Evolutionary conservation across 352 stramenopile genomes (phyloP).

Genomic region (Phytophthora niederhauseri): DNA sequence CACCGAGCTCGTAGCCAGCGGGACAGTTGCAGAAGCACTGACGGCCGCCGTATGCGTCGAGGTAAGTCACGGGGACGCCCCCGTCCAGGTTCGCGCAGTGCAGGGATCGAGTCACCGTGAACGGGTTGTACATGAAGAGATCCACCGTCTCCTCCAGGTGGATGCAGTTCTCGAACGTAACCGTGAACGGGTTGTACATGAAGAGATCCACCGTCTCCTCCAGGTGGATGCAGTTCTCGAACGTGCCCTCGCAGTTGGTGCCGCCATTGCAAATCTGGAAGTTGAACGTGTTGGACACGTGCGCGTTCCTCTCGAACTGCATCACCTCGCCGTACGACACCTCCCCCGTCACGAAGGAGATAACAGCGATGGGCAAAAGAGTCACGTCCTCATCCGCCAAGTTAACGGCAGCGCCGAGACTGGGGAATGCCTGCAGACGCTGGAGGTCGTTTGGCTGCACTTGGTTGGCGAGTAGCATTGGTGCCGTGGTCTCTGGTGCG

Average conservation of each 20-base stretch:
- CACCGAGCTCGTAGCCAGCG: constrained; percentile 34
- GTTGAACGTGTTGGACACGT: constrained; percentile 45
- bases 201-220: constrained; percentile 50
- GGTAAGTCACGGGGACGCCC: constrained; percentile 57
- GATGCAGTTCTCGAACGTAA: constrained; percentile 45
- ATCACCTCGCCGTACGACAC: constrained; percentile 45
- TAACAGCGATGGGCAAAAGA: constrained; percentile 36
- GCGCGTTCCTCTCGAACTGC: constrained; percentile 29
- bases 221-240: constrained; percentile 45
- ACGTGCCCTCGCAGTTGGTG: constrained; percentile 22
- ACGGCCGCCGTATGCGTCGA: constrained; percentile 36
- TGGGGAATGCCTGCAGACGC: constrained; percentile 43
- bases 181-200: constrained; percentile 73
- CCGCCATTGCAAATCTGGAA: constrained; percentile 42
- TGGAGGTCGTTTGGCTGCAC: constrained; percentile 33
- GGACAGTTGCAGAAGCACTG: constrained; percentile 70
- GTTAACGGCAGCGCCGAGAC: constrained; percentile 39
- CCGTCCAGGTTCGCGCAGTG: constrained; percentile 41
- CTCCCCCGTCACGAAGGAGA: constrained; percentile 49
- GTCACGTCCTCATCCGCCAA: constrained; percentile 12
- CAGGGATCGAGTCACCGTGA: constrained; percentile 44
- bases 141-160: constrained; percentile 41
- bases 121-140: constrained; percentile 73
- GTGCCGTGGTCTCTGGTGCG: neutral
- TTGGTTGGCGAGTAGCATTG: constrained; percentile 20